Percentiles rank a stretch among this genome's conserved stretches.
phyloP scores from a whole-genome alignment of 139 green algal species.

The Chlamydomonas incerta region DNA sequence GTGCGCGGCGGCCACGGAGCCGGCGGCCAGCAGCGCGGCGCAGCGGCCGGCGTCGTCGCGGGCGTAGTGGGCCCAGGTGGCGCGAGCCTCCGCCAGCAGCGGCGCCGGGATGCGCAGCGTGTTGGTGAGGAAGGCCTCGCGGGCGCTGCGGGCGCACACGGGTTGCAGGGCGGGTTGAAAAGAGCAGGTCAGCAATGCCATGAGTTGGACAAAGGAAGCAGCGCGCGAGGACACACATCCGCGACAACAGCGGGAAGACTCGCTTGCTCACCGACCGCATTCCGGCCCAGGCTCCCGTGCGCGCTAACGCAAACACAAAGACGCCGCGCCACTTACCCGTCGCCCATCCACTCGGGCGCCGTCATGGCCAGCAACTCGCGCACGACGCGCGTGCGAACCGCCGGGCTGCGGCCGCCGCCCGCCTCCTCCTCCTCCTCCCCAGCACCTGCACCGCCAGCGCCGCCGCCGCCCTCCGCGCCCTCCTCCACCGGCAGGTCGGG shows the following conservation, averaged over 20 bases:
- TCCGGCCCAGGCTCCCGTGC: no score
- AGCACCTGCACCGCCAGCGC: no score
- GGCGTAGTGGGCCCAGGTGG: constrained; percentile 57
- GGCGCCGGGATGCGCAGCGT: constrained; percentile 60
- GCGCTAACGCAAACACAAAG: no score
- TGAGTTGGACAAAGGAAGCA: no score
- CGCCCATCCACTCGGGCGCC: constrained; percentile 57
- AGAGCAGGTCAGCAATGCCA: neutral
- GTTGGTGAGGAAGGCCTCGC: constrained; percentile 58
- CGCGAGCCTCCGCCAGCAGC: constrained; percentile 60
- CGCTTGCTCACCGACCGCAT: no score
- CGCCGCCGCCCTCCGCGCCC: neutral
- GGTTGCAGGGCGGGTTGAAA: neutral
- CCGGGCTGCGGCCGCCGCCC: neutral
- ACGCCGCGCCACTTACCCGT: constrained; percentile 6
- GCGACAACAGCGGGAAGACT: no score
- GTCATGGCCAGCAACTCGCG: constrained; percentile 62
- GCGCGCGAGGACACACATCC: no score
- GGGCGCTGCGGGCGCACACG: neutral
- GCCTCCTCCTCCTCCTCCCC: no score
- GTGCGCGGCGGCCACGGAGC: constrained; percentile 57
- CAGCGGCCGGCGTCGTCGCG: constrained; percentile 45
- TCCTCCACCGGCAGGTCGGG: constrained; percentile 42
- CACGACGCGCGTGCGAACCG: constrained; percentile 45
- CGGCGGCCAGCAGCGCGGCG: constrained; percentile 53